A percentile compares a stretch with the other conserved stretches of the same genome.
Conservation (phyloP, 2,329 filamentous ascomycete genomes). For the Neonectria magnoliae region DNA sequence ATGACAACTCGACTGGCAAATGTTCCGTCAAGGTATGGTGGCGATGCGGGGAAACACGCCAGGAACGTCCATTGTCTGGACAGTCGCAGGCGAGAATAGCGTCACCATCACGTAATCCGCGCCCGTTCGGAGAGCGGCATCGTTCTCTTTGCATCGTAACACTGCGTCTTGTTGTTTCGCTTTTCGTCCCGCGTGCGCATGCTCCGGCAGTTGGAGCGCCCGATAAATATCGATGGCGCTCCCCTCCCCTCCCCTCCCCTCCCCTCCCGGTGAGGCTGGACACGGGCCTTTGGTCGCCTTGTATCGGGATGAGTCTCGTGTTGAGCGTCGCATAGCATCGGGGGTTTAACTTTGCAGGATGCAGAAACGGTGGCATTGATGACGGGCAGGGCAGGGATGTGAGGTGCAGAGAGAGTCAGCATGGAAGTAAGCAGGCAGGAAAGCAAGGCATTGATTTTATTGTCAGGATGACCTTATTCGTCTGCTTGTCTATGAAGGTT, state of each 20-base stretch:
- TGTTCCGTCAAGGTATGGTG: not conserved
- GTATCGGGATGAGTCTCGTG: not conserved
- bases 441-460: not conserved
- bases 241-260: too few relatives aligned
- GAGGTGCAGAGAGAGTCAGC: not conserved
- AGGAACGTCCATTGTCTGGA: slow-evolving; percentile 24
- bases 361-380: not conserved
- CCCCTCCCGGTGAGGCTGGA: not conserved
- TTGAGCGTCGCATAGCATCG: not conserved
- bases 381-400: not conserved
- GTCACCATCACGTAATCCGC: slow-evolving; percentile 41
- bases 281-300: not conserved
- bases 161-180: not conserved
- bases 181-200: not conserved
- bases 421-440: not conserved
- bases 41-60: slow-evolving; percentile 30
- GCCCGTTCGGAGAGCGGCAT: not conserved
- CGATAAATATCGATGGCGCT: slow-evolving; percentile 33
- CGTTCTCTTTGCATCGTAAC: not conserved
- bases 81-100: slow-evolving; percentile 10
- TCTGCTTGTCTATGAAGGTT: not conserved
- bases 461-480: not conserved
- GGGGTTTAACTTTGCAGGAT: not conserved
- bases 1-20: slow-evolving; percentile 41
- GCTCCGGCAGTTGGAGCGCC: not conserved